These are phyloP conservation scores for Groenewaldozyma auringiensis DNA, from an alignment of 1,139 yeast genomes.

Conservation along the genomic window DNA sequence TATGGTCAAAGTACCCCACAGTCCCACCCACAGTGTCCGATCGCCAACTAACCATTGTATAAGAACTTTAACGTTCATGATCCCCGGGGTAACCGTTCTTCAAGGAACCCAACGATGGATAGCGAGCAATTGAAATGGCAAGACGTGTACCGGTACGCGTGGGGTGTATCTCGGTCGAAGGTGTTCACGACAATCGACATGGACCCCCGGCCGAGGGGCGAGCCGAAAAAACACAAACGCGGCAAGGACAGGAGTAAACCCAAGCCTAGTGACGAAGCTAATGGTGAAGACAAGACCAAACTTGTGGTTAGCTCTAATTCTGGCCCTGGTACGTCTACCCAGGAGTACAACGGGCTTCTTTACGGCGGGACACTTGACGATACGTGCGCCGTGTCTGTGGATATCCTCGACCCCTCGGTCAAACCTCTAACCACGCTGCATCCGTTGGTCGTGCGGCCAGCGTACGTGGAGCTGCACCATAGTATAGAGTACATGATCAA, in stretches of 20 bases:
- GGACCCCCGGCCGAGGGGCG: not conserved
- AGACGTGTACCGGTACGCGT: not conserved
- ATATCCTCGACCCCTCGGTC: not conserved
- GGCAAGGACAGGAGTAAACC: not conserved
- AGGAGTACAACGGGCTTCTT: not conserved
- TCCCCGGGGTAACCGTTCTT: too few relatives aligned
- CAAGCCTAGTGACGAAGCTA: too few relatives aligned
- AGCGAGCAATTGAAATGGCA: too few relatives aligned
- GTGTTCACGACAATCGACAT: not conserved
- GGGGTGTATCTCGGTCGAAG: not conserved
- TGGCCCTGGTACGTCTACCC: too few relatives aligned
- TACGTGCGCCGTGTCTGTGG: not conserved
- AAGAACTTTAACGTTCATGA: too few relatives aligned
- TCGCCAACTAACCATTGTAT: too few relatives aligned
- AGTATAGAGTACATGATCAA: not conserved
- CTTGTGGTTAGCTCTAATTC: too few relatives aligned
- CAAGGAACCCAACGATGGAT: too few relatives aligned
- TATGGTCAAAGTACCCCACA: too few relatives aligned
- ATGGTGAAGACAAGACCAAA: too few relatives aligned
- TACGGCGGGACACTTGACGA: not conserved
- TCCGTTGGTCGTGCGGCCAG: conserved; percentile 1
- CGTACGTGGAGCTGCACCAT: not conserved
- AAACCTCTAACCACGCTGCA: not conserved
- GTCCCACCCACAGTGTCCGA: too few relatives aligned
- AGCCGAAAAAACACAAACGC: too few relatives aligned